Conservation (phyloP, 371 early-diverging fungal species). For the Haplosporangium sp. region DNA sequence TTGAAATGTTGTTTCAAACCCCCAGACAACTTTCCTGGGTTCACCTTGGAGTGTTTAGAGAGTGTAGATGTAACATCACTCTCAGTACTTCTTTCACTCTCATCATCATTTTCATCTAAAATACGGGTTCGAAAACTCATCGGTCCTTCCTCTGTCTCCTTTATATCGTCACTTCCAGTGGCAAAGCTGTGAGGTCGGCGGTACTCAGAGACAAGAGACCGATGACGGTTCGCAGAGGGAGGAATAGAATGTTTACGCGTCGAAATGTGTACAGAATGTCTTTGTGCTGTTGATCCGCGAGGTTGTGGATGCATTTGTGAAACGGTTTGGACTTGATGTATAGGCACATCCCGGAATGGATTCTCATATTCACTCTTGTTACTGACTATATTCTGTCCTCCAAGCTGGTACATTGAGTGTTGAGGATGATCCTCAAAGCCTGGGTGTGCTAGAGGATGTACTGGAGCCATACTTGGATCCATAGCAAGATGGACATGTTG, state of each 20-base stretch:
- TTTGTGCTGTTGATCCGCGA: background rate
- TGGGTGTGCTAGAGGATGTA: background rate
- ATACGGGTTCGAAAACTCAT: slow-evolving; percentile 14
- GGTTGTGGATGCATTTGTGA: background rate
- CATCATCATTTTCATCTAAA: slow-evolving; percentile 13
- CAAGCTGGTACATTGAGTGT: background rate
- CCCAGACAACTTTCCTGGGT: slow-evolving; percentile 1
- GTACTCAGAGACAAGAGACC: slow-evolving; percentile 9
- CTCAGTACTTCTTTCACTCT: slow-evolving; percentile 1
- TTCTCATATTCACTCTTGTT: background rate
- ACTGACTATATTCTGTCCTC: background rate
- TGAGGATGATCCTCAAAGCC: background rate
- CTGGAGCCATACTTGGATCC: background rate
- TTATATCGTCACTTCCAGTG: background rate
- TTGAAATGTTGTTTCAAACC: slow-evolving; percentile 20
- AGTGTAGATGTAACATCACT: background rate
- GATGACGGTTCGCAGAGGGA: background rate
- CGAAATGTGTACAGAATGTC: slow-evolving; percentile 11
- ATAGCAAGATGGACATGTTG: background rate
- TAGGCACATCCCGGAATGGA: slow-evolving; percentile 13
- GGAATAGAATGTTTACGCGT: background rate
- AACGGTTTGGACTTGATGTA: background rate
- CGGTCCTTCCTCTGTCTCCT: background rate
- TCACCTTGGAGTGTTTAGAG: background rate
- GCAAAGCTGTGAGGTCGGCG: slow-evolving; percentile 24